Base-by-base conservation (phyloP, 768 basidiomycete genomes). In the Boletus edulis region DNA sequence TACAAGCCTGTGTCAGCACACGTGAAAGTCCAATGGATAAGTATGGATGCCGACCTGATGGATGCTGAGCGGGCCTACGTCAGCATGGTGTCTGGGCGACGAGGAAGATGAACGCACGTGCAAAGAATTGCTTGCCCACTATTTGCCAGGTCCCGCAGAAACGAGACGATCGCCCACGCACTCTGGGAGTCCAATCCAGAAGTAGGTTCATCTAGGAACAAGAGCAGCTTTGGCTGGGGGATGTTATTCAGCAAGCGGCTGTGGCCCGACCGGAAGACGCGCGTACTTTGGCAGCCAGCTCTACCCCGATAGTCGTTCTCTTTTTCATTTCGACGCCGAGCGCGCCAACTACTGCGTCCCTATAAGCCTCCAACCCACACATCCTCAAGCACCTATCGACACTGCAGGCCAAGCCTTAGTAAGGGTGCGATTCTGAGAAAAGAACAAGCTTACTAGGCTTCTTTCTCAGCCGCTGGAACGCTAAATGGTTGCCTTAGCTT, bases 151-250 rank as follows among this genome's bases (percentile, higher is more conserved):
- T 84, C 79, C 11, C 86, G 78, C 42, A 94, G 74, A 74, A 94
- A 91, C 3, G 77, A 72, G 50, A 91, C 74, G 57, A 93, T 91
- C 5, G 85, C 85, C 89, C 90, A 91, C 3, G 91, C 91, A 51
- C 85, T 88, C 69, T 92, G 90, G 3, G 90, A 91, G 67, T 93
- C 91, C 15, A 94, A 76, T 34, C 92, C 91, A 24, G 89, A 86
- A 0, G 93, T 95, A 0, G 94, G 94, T 67, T 95, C 92, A 64
- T 94, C 93, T 35, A 93, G 72, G 76, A 95, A 94, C 17, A 95
- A 78, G 0, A 96, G 75, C 0, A 94, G 74, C 67, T 83, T 82
- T 2, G 91, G 93, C 85, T 85, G 55, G 5, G 15, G 18, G 20
- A 31, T 24, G 2, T 3, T 2, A 22, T 46, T 31, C 3, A 34